A percentile compares a stretch with the other conserved stretches of the same genome.
Conservation (phyloP, 1,139 yeast genomes). For the Protomyces arabidopsidicola region DNA sequence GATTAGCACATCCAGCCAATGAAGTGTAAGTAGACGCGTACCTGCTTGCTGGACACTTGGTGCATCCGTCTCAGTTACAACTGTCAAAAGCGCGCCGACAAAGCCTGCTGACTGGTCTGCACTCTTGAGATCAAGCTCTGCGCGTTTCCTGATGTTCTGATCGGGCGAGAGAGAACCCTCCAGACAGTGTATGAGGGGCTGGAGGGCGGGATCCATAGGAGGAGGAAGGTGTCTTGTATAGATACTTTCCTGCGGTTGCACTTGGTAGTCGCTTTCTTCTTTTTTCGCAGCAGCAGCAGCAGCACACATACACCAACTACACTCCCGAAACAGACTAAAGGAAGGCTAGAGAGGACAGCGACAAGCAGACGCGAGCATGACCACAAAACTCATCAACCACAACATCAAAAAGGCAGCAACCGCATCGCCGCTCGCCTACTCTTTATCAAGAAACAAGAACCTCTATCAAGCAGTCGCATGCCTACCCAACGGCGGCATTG, state of each 20-base stretch:
- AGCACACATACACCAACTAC: neutral
- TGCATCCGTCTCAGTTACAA: slow-evolving; percentile 46
- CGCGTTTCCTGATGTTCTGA: slow-evolving; percentile 49
- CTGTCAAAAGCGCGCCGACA: slow-evolving; percentile 75
- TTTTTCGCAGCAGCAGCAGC: neutral
- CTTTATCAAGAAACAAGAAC: neutral
- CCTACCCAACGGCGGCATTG: neutral
- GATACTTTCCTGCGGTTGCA: neutral
- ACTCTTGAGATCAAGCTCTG: slow-evolving; percentile 23
- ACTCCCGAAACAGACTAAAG: no score
- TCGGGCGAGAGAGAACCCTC: slow-evolving; percentile 74
- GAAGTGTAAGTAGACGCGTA: slow-evolving; percentile 5
- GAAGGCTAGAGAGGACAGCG: no score
- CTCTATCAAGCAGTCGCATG: neutral
- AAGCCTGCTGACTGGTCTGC: slow-evolving; percentile 54
- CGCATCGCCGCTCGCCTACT: neutral
- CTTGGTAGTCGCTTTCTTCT: neutral
- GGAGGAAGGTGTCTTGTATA: neutral
- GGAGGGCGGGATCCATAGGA: slow-evolving; percentile 15
- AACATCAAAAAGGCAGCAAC: neutral
- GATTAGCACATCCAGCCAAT: neutral
- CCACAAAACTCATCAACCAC: neutral
- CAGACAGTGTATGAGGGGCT: slow-evolving; percentile 51
- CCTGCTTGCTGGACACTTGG: slow-evolving; percentile 34
- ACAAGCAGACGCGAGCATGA: no score